These are phyloP conservation scores for Flammula alnicola DNA, from an alignment of 1,284 basidiomycete genomes.

Conservation along the genomic window DNA sequence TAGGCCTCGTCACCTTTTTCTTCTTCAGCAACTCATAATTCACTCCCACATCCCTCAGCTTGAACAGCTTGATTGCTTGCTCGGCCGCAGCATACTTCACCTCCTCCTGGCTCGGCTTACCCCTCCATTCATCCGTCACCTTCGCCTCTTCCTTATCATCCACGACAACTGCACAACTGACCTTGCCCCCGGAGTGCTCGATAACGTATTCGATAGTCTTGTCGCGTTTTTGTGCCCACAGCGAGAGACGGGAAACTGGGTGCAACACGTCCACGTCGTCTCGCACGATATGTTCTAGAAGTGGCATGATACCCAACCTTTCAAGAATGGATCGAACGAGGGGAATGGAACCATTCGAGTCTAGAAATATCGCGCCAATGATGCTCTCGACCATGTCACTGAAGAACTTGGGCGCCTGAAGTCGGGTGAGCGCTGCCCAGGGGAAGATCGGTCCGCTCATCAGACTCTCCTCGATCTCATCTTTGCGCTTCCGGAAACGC, in stretches of 20 bases:
- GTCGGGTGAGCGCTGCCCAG: constrained; percentile 69
- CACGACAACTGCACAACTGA: constrained; percentile 58
- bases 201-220: constrained; percentile 48
- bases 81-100: constrained; percentile 69
- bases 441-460: constrained; percentile 53
- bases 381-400: constrained; percentile 82
- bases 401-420: constrained; percentile 81
- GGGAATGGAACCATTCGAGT: constrained; percentile 66
- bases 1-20: constrained; percentile 13
- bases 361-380: constrained; percentile 82
- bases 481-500: constrained; percentile 52
- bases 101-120: constrained; percentile 59
- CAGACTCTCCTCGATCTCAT: constrained; percentile 51
- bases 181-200: constrained; percentile 47
- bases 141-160: constrained; percentile 45
- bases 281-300: constrained; percentile 63
- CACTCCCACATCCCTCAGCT: constrained; percentile 36
- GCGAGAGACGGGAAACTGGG: constrained; percentile 63
- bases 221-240: constrained; percentile 59
- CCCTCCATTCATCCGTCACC: too few species aligned
- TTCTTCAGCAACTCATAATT: constrained; percentile 19
- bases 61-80: constrained; percentile 54
- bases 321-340: constrained; percentile 56
- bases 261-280: constrained; percentile 69
- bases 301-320: constrained; percentile 57